A percentile compares a stretch with the other conserved stretches of the same genome.
Conservation (phyloP, 805 yeast genomes). For the Hanseniaspora lachancei region DNA sequence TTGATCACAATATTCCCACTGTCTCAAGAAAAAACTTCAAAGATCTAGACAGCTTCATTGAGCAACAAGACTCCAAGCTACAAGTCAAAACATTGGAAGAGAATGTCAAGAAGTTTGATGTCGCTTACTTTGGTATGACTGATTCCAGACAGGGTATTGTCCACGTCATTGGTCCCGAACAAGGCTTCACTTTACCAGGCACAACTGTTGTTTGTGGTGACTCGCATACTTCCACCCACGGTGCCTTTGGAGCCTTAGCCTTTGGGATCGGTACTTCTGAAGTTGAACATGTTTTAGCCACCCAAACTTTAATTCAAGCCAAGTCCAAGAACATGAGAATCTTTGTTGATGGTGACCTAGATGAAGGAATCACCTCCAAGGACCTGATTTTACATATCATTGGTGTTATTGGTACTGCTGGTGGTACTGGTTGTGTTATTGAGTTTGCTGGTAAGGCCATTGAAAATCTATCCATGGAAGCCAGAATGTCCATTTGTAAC, state of each 20-base stretch:
- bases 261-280: conserved; percentile 99
- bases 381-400: conserved; percentile 89
- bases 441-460: conserved; percentile 96
- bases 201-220: conserved; percentile 99
- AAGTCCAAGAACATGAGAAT: conserved; percentile 95
- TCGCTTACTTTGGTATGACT: conserved; percentile 87
- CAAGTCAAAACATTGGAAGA: conserved; percentile 88
- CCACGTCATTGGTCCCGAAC: conserved; percentile 97
- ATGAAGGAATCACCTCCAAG: conserved; percentile 87
- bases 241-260: conserved; percentile 95
- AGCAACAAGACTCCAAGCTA: conserved; percentile 79
- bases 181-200: conserved; percentile 96
- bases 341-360: conserved; percentile 66
- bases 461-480: conserved; percentile 82
- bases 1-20: conserved; percentile 96
- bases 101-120: conserved; percentile 78
- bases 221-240: conserved; percentile 96
- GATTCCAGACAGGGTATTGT: conserved; percentile 96
- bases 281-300: conserved; percentile 96
- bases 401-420: conserved; percentile 96
- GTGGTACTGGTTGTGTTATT: conserved; percentile 95
- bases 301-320: conserved; percentile 88
- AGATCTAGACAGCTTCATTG: conserved; percentile 63
- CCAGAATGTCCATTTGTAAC: conserved; percentile 98
- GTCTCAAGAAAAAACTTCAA: conserved; percentile 67